Base-by-base conservation (phyloP, 129 eudicot genomes). In the Flaveria linearis region DNA sequence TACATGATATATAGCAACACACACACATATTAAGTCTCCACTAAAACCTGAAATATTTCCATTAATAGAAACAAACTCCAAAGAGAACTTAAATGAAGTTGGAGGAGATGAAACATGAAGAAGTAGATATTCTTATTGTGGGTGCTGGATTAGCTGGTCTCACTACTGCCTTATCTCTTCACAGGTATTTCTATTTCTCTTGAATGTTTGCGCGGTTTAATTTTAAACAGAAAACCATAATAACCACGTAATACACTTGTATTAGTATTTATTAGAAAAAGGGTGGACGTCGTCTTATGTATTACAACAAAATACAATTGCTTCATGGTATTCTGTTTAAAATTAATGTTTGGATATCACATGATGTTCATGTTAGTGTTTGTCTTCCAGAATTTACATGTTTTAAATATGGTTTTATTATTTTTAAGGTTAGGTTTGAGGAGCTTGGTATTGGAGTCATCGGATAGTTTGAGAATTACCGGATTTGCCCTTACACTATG, bases 111-210 rank as follows among this genome's bases (percentile, higher is more conserved):
- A 53, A 33, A 56, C 22, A 82, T 82, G 86, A 75, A 39, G 78
- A 82, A 26, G 92, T 76, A n/a, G 91, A 88, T 42, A 86, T 91
- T 70, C 82, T 91, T 26, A 88, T 91, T 10, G 86, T 88, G 12
- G 97, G 97, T 67, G 93, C 89, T 18, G 97, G 93, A 28, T 52
- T 91, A 64, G 89, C 93, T 10, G 97, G 97, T 68, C 93, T 91
- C 73, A 71, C 91, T 51, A 84, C 91, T 9, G 73, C 91, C 62
- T 74, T 90, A 53, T 85, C 88, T 11, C 93, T 91, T 84, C 97
- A 86, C 88, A 86, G 97, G 97, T 88, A 64, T 53, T 17, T 20
- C 22, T 20, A 20, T 20, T 26, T 4, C 36, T 61, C 10, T 5
- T n/a, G 5, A 2, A 17, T 6, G 22, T 18, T 17, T 41, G 36